Evolutionary conservation across 805 yeast species (phyloP).

Genomic region (Jamesozyma lodderae): DNA sequence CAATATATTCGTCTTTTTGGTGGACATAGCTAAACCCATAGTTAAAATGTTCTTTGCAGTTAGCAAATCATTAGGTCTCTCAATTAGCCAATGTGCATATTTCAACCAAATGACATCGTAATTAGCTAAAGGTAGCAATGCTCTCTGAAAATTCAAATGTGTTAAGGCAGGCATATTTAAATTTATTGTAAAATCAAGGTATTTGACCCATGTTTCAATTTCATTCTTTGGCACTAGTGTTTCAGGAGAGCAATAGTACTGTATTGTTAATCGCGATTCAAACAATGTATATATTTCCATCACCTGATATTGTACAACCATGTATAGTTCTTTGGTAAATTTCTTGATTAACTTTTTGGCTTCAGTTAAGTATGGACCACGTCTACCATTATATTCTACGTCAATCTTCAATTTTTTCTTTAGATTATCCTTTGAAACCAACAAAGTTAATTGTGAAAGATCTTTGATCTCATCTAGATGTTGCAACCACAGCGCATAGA

Average conservation of each 20-base stretch:
- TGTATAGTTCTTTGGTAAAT: constrained; percentile 24
- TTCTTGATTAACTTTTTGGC: constrained; percentile 25
- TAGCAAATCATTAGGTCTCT: constrained; percentile 12
- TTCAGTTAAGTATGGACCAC: constrained; percentile 30
- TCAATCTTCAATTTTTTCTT: constrained; percentile 19
- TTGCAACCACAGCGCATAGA: constrained; percentile 26
- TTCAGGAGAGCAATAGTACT: constrained; percentile 23
- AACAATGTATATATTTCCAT: constrained; percentile 24
- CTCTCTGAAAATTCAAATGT: constrained; percentile 28
- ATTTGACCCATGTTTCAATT: constrained; percentile 22
- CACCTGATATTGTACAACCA: constrained; percentile 25
- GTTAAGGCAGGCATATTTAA: constrained; percentile 14
- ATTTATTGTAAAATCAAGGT: constrained; percentile 22
- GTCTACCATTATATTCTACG: constrained; percentile 16
- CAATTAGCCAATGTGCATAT: constrained; percentile 26
- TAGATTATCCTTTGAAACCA: constrained; percentile 22
- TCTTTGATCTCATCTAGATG: constrained; percentile 24
- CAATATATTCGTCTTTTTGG: constrained; percentile 18
- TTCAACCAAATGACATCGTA: constrained; percentile 27
- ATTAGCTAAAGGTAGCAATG: constrained; percentile 24
- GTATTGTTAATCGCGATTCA: constrained; percentile 24
- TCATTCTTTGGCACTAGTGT: constrained; percentile 18
- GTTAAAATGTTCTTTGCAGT: constrained; percentile 20
- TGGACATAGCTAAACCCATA: constrained; percentile 15
- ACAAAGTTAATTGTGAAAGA: constrained; percentile 17